A percentile compares a stretch with the other conserved stretches of the same genome.
These are phyloP conservation scores for Paraphoma sp. DNA, from an alignment of 2,329 filamentous ascomycete species.

Conservation along the genomic window DNA sequence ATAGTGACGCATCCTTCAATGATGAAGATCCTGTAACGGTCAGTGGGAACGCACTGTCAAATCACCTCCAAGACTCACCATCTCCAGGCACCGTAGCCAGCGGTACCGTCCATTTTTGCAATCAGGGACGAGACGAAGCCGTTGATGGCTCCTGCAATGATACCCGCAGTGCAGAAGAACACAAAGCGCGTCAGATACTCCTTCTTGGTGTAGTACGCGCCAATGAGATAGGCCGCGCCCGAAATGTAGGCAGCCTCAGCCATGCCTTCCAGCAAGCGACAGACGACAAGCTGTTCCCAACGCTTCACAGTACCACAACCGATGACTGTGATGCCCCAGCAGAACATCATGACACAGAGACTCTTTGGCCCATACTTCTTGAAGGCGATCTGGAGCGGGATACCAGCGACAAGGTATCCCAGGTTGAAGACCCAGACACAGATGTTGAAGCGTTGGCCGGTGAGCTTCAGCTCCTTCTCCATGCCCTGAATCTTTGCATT, in stretches of 20 bases:
- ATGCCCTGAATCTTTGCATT: conserved; percentile 47
- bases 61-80: conserved; percentile 25
- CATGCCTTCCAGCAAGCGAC: conserved; percentile 39
- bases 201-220: conserved; percentile 56
- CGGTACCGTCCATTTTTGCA: conserved; percentile 36
- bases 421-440: conserved; percentile 48
- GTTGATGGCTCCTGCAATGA: conserved; percentile 63
- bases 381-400: conserved; percentile 43
- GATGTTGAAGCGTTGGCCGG: conserved; percentile 47
- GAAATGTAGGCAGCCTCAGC: conserved; percentile 38
- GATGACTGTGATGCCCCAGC: conserved; percentile 44
- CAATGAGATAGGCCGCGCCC: conserved; percentile 39
- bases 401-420: conserved; percentile 44
- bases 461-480: conserved; percentile 43
- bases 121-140: conserved; percentile 58
- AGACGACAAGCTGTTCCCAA: conserved; percentile 36
- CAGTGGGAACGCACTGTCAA: neutral
- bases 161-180: conserved; percentile 60
- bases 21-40: conserved; percentile 60
- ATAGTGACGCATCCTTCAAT: conserved; percentile 65
- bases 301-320: conserved; percentile 37
- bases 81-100: conserved; percentile 32
- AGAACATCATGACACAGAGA: conserved; percentile 43
- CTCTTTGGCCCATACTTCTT: conserved; percentile 43
- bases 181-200: conserved; percentile 61